Percentiles rank a stretch among this genome's conserved stretches.
Evolutionary conservation across 148 eudicot species (phyloP).

Genomic region (Silene latifolia): DNA sequence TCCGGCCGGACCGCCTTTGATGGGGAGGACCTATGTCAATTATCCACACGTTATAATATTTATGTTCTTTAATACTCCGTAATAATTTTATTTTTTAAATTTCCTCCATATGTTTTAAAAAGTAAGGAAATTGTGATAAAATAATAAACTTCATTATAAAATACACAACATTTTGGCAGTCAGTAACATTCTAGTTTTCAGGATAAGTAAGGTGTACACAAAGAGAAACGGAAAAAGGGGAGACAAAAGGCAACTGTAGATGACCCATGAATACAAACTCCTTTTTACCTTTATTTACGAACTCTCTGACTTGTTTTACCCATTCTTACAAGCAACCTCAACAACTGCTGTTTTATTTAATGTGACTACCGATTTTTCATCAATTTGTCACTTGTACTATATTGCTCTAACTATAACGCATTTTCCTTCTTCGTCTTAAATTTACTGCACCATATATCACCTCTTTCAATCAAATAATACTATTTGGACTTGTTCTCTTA

Average conservation of each 20-base stretch:
- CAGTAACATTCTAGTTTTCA: no score
- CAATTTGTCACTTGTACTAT: conserved; percentile 12
- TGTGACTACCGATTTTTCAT: conserved; percentile 15
- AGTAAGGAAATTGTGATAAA: no score
- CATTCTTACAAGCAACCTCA: conserved; percentile 23
- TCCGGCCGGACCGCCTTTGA: no score
- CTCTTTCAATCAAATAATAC: not conserved
- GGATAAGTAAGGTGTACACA: no score
- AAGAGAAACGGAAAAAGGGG: conserved; percentile 6
- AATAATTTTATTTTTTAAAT: no score
- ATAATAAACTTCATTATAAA: no score
- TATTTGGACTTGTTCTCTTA: not conserved
- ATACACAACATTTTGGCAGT: no score
- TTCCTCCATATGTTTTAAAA: no score
- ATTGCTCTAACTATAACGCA: conserved; percentile 1
- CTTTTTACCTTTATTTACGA: not conserved
- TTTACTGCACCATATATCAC: not conserved
- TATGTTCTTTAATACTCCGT: no score
- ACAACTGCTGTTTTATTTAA: not conserved
- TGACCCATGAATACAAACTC: conserved; percentile 25
- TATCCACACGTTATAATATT: no score
- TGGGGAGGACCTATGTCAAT: no score
- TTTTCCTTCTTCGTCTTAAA: conserved; percentile 11
- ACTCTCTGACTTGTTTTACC: conserved; percentile 13
- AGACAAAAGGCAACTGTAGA: conserved; percentile 21